A percentile compares a stretch with the other conserved stretches of the same genome.
Conservation (phyloP, 2,329 filamentous ascomycete genomes). For the Venturia pyrina region DNA sequence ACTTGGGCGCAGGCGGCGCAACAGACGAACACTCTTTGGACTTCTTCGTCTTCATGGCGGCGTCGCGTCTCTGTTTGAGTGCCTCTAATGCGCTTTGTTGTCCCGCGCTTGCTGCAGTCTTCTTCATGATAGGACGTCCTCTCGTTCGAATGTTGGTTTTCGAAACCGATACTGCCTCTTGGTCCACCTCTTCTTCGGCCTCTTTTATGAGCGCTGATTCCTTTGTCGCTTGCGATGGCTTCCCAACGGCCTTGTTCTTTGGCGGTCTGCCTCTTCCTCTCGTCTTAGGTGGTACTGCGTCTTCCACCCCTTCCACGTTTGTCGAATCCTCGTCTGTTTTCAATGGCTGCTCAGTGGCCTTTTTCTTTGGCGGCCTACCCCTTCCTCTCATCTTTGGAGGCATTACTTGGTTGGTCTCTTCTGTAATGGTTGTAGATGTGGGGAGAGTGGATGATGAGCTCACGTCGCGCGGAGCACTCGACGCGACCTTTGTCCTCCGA, state of each 20-base stretch:
- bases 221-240: not conserved
- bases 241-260: not conserved
- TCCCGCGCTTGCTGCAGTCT: conserved; percentile 17
- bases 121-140: conserved; percentile 3
- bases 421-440: not conserved
- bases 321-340: not conserved
- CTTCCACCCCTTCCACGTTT: not conserved
- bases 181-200: not conserved
- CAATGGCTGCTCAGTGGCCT: not conserved
- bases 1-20: conserved; percentile 11
- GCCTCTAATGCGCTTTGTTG: conserved; percentile 22
- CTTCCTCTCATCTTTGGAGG: not conserved
- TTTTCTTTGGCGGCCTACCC: not conserved
- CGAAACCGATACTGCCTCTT: not conserved
- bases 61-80: conserved; percentile 24
- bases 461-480: conserved; percentile 1
- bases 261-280: not conserved
- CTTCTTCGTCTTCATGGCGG: conserved; percentile 7
- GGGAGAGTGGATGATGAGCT: not conserved
- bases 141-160: not conserved
- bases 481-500: conserved; percentile 22
- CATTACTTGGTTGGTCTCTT: not conserved
- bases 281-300: not conserved
- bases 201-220: not conserved
- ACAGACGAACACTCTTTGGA: not conserved